phyloP scores from a whole-genome alignment of 352 stramenopile species.

The Phytophthora quininea region DNA sequence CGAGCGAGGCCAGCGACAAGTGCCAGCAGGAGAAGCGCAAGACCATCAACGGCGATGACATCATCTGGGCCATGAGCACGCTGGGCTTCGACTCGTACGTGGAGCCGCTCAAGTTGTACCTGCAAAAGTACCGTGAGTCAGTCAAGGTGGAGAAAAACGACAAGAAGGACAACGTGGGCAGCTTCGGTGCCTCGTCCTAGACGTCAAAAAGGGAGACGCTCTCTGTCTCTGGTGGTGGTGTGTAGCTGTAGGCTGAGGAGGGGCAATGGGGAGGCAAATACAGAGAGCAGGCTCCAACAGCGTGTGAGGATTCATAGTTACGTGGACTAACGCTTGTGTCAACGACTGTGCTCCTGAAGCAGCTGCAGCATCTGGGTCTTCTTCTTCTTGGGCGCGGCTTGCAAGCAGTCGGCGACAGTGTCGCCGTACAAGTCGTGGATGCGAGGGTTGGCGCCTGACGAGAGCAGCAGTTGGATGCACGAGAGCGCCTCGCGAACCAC shows the following conservation, averaged over 20 bases:
- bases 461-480: constrained; percentile 58
- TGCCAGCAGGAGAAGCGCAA: constrained; percentile 99
- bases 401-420: constrained; percentile 44
- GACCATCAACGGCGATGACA: constrained; percentile 99
- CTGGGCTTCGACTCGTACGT: constrained; percentile 99
- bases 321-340: not conserved
- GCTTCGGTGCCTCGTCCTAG: constrained; percentile 86
- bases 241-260: constrained; percentile 7
- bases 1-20: constrained; percentile 98
- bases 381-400: constrained; percentile 47
- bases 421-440: constrained; percentile 69
- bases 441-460: constrained; percentile 37
- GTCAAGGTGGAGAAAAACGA: constrained; percentile 92
- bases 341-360: constrained; percentile 31
- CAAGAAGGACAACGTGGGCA: constrained; percentile 91
- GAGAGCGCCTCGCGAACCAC: constrained; percentile 50
- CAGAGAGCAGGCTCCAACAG: constrained; percentile 4
- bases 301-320: no score
- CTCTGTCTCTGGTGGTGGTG: not conserved
- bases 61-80: constrained; percentile 99
- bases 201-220: not conserved
- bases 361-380: constrained; percentile 49
- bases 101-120: constrained; percentile 98
- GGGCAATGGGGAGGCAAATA: constrained; percentile 10
- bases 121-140: constrained; percentile 98